Conservation (phyloP, 169 alveolate genomes). For the Plasmodium falciparum region DNA sequence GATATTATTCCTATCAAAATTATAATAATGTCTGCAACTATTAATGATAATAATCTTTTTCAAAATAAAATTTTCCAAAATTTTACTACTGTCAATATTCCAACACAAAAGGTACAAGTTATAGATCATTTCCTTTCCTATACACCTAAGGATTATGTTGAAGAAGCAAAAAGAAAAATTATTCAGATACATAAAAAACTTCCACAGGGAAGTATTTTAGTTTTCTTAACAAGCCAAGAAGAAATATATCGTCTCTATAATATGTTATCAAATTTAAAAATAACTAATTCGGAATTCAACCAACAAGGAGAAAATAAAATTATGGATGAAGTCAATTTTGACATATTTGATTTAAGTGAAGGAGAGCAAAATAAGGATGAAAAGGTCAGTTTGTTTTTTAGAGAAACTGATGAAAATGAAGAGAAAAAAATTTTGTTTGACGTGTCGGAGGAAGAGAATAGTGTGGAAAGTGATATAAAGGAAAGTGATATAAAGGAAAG, state of each 20-base stretch:
- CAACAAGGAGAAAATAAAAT: neutral
- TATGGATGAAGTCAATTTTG: constrained; percentile 16
- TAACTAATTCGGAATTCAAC: neutral
- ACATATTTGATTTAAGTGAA: constrained; percentile 76
- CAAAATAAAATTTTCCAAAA: constrained; percentile 77
- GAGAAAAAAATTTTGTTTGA: constrained; percentile 75
- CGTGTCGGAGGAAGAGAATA: constrained; percentile 75
- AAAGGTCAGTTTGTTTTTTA: constrained; percentile 29
- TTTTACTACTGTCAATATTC: constrained; percentile 76
- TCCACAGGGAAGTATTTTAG: constrained; percentile 98
- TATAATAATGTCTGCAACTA: constrained; percentile 99
- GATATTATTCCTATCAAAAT: constrained; percentile 90
- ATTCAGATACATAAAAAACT: constrained; percentile 93
- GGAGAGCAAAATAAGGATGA: constrained; percentile 58
- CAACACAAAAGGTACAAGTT: constrained; percentile 80
- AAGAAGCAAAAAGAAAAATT: constrained; percentile 84
- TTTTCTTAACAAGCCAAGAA: constrained; percentile 97
- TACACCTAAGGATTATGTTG: constrained; percentile 79
- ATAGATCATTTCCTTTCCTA: constrained; percentile 79
- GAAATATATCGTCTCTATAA: constrained; percentile 93
- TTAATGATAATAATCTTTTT: constrained; percentile 81
- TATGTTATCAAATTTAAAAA: constrained; percentile 84
- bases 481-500: too few relatives aligned
- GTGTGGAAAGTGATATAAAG: neutral
- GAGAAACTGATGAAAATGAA: constrained; percentile 58